Evolutionary conservation across 768 basidiomycete genomes (phyloP).

Genomic region (Cyclocybe aegerita): DNA sequence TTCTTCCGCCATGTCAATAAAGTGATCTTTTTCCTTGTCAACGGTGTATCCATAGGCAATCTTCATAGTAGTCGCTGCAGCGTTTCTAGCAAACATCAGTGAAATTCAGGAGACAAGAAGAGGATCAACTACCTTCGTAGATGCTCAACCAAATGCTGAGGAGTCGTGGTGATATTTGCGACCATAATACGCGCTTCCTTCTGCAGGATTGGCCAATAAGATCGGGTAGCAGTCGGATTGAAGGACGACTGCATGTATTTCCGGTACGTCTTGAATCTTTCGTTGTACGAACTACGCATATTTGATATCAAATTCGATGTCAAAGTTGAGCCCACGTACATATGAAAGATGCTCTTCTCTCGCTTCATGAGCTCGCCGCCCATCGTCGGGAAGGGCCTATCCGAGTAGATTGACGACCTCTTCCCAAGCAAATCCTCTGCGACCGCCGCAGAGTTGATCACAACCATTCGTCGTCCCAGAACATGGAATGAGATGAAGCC

Average conservation of each 20-base stretch:
- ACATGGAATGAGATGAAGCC: constrained; percentile 31
- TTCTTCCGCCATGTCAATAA: constrained; percentile 29
- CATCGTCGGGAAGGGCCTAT: constrained; percentile 35
- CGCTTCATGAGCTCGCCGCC: constrained; percentile 23
- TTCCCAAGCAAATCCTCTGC: constrained; percentile 44
- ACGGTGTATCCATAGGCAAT: constrained; percentile 32
- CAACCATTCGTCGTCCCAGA: constrained; percentile 35
- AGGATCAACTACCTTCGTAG: constrained; percentile 20
- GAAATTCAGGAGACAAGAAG: too few relatives aligned
- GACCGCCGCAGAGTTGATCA: constrained; percentile 41
- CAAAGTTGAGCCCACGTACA: constrained; percentile 22
- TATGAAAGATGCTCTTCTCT: constrained; percentile 25
- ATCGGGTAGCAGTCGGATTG: constrained; percentile 25
- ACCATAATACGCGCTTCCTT: constrained; percentile 19
- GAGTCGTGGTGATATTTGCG: constrained; percentile 23
- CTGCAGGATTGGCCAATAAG: constrained; percentile 26
- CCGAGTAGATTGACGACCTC: constrained; percentile 47
- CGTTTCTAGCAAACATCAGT: neutral
- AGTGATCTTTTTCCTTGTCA: constrained; percentile 24
- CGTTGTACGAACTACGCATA: constrained; percentile 38
- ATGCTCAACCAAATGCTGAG: constrained; percentile 22
- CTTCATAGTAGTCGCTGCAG: too few relatives aligned
- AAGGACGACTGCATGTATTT: constrained; percentile 32
- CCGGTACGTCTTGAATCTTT: constrained; percentile 32
- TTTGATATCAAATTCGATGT: constrained; percentile 32